Conservation (phyloP, 345 rosid genomes). For the Ceriops zippeliana region DNA sequence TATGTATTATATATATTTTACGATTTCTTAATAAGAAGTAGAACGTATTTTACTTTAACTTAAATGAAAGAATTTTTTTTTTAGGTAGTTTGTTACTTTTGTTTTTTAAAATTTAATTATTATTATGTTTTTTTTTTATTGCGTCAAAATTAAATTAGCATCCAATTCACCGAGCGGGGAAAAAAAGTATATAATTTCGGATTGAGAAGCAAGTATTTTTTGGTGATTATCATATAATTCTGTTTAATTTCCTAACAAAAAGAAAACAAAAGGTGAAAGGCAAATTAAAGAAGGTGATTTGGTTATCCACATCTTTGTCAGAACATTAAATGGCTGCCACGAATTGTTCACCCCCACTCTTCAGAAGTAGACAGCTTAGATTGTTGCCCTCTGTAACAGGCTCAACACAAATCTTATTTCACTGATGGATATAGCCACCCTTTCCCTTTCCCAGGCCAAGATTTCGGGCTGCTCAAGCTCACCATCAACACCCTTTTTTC, state of each 20-base stretch:
- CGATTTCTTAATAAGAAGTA: too few species aligned
- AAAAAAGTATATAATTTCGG: too few species aligned
- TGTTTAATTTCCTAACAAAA: background rate
- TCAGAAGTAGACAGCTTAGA: background rate
- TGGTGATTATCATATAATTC: too few species aligned
- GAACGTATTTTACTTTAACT: too few species aligned
- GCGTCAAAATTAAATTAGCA: too few species aligned
- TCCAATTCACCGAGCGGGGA: too few species aligned
- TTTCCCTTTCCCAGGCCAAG: constrained; percentile 24
- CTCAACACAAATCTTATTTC: background rate
- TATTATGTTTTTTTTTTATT: too few species aligned
- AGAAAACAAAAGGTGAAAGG: background rate
- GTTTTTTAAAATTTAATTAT: too few species aligned
- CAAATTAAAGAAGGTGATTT: background rate
- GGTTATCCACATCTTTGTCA: constrained; percentile 33
- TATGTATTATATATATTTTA: too few species aligned
- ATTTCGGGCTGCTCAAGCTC: constrained; percentile 23
- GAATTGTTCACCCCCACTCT: constrained; percentile 16
- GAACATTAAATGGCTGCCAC: constrained; percentile 53
- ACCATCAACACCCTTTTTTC: constrained; percentile 23
- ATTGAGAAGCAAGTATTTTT: too few species aligned
- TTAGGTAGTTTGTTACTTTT: too few species aligned
- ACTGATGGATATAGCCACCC: constrained; percentile 37
- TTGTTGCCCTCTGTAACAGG: background rate
- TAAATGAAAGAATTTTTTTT: too few species aligned